Percentiles rank a stretch among this genome's conserved stretches.
Evolutionary conservation across 176 grass and related monocot species (phyloP).

Genomic region (barley (Hordeum vulgare)): MorexV3_pseudomolecules_assembly NC_058519.1:262673609-262674108

Average conservation of each 20-base stretch:
- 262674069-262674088: neutral
- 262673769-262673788: neutral
- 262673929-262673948: neutral
- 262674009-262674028: neutral
- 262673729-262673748: neutral
- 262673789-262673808: no score
- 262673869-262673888: neutral
- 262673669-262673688: neutral
- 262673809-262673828: neutral
- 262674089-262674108: neutral
- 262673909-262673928: neutral
- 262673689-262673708: neutral
- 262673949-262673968: neutral
- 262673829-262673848: neutral
- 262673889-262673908: neutral
- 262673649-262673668: no score
- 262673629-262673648: no score
- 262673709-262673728: neutral
- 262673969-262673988: neutral
- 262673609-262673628: no score
- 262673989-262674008: neutral
- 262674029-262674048: neutral
- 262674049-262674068: neutral
- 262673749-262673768: neutral
- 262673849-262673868: neutral